Evolutionary conservation across 2,329 filamentous ascomycete species (phyloP).

Genomic region (Calonectria hawksworthii): DNA sequence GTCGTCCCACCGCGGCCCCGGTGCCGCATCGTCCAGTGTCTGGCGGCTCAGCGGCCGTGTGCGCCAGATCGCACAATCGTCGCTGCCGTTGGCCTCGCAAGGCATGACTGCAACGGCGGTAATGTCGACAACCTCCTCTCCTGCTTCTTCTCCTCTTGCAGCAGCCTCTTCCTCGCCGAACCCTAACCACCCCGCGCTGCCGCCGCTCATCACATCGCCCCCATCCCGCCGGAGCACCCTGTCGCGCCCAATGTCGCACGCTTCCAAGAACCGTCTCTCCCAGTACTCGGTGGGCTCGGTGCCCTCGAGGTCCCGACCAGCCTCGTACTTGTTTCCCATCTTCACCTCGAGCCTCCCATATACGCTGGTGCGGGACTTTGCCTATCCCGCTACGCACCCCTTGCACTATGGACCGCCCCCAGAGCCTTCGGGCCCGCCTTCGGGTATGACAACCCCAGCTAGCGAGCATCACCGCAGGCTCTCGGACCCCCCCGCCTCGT

Average conservation of each 20-base stretch:
- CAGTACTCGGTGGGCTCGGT: constrained; percentile 83
- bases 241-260: constrained; percentile 79
- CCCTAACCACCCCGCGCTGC: constrained; percentile 67
- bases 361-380: constrained; percentile 95
- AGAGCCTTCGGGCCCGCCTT: constrained; percentile 77
- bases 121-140: constrained; percentile 70
- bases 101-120: constrained; percentile 61
- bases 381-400: constrained; percentile 85
- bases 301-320: constrained; percentile 80
- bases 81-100: constrained; percentile 41
- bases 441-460: constrained; percentile 85
- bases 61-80: constrained; percentile 49
- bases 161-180: constrained; percentile 61
- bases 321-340: constrained; percentile 84
- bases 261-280: constrained; percentile 84
- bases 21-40: constrained; percentile 37
- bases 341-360: constrained; percentile 91
- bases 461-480: constrained; percentile 84
- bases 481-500: constrained; percentile 84
- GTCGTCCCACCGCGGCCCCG: constrained; percentile 39
- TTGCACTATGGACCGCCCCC: constrained; percentile 95
- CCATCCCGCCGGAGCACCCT: constrained; percentile 70
- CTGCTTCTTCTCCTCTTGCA: constrained; percentile 66
- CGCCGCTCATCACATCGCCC: constrained; percentile 71
- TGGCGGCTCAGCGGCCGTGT: constrained; percentile 46